Evolutionary conservation across 495 filamentous ascomycete genomes (phyloP).

Genomic region (Arthonia radiata): DNA sequence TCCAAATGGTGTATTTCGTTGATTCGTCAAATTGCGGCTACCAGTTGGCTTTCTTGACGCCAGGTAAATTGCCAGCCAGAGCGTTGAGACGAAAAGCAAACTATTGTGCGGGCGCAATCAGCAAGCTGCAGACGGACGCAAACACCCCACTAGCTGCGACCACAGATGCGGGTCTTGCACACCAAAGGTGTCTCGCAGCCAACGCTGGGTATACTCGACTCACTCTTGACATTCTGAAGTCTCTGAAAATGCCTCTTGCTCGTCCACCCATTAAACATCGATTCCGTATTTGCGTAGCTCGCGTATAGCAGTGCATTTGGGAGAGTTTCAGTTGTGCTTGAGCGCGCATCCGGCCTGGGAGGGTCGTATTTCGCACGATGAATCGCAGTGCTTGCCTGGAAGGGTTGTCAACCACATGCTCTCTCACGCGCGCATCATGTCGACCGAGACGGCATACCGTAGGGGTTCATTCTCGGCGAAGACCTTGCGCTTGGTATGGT

Average conservation of each 20-base stretch:
- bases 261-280: constrained; percentile 76
- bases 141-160: too few species aligned
- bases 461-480: constrained; percentile 67
- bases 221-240: constrained; percentile 80
- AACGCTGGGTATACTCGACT: constrained; percentile 11
- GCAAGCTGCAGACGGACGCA: too few species aligned
- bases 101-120: too few species aligned
- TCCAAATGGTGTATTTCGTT: too few species aligned
- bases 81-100: constrained; percentile 84
- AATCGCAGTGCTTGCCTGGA: constrained; percentile 84
- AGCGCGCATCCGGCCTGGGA: constrained; percentile 55
- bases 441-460: constrained; percentile 27
- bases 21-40: too few species aligned
- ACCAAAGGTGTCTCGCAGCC: too few species aligned
- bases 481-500: constrained; percentile 85
- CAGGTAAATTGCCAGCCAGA: constrained; percentile 64
- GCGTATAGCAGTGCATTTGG: constrained; percentile 85
- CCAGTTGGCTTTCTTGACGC: constrained; percentile 92
- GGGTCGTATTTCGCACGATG: constrained; percentile 72
- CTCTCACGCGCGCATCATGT: background rate
- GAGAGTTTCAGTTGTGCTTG: constrained; percentile 80
- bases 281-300: constrained; percentile 79
- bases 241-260: constrained; percentile 59
- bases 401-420: background rate
- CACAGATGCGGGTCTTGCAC: too few species aligned